These are phyloP conservation scores for Aquilaria sinensis DNA, from an alignment of 345 rosid genomes.

Conservation along the genomic window DNA sequence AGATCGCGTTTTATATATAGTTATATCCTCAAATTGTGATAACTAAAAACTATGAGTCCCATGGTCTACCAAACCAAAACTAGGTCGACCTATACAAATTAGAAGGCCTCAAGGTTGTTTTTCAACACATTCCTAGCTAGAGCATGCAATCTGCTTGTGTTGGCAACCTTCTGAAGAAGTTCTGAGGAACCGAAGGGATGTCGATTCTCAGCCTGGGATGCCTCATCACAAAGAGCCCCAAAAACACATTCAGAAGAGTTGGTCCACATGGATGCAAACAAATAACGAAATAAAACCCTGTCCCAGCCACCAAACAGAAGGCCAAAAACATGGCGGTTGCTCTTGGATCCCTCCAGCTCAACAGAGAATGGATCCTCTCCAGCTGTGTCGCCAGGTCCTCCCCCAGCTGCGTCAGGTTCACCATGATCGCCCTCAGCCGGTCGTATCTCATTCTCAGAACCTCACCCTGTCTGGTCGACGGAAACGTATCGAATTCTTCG, in stretches of 20 bases:
- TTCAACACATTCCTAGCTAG: too few species aligned
- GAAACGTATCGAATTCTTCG: conserved; percentile 50
- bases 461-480: conserved; percentile 23
- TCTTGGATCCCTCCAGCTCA: conserved; percentile 39
- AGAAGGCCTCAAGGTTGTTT: too few species aligned
- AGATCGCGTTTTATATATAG: too few species aligned
- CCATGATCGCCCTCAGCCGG: conserved; percentile 36
- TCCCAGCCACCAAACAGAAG: conserved; percentile 16
- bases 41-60: too few species aligned
- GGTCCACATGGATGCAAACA: not conserved
- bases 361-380: conserved; percentile 25
- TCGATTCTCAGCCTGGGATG: conserved; percentile 11
- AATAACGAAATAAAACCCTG: not conserved
- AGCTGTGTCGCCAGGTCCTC: conserved; percentile 32
- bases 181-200: conserved; percentile 14
- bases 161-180: conserved; percentile 30
- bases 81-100: too few species aligned
- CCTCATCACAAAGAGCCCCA: conserved; percentile 15
- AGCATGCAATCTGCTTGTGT: conserved; percentile 19
- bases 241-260: not conserved
- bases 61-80: too few species aligned
- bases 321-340: conserved; percentile 24
- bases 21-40: too few species aligned
- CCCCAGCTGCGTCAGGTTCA: conserved; percentile 24
- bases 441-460: conserved; percentile 36